Evolutionary conservation across 768 basidiomycete genomes (phyloP), one percentile per base, ranked within the genome.

Genomic region (Hortiboletus flavorubellus): DNA sequence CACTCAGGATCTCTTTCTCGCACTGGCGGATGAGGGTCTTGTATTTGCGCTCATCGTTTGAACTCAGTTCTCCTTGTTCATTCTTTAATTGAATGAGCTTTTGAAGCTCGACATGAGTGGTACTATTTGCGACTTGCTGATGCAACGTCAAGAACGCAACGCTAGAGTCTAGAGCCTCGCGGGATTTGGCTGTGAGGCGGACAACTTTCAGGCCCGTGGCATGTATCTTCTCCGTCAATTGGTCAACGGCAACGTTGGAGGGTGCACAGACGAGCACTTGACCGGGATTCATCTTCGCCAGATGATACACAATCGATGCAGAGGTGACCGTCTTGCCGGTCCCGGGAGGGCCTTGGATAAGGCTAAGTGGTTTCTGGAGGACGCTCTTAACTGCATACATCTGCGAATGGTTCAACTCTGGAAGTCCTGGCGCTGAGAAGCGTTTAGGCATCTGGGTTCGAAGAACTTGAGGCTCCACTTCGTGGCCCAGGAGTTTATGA

Each of bases 311-410:
- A 62, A 97, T 95, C 4, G 97, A 98, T 10, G 97, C 97, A 9
- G 97, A 99, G 0, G 97, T 99, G 51, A 99, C 97, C 2, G 97
- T 99, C 75, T 99, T 99, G 42, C 97, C 95, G 1, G 97, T 99
- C 34, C 97, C 97, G 18, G 97, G 97, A 35, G 97, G 97, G 14
- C 97, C 97, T 73, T 99, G 97, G 64, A 99, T 99, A 59, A 99
- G 80, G 65, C 92, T 94, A 57, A 99, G 81, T 21, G 97, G 97
- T 73, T 98, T 98, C 72, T 99, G 97, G 12, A 99, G 78, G 8
- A 99, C 96, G 63, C 93, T 95, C 78, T 98, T 99, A 68, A 99
- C 97, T 3, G 97, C 97, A 73, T 93, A 96, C 93, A 99, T 98
- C 71, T 99, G 97, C 21, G 96, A 98, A 68, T 98, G 96, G 67